Evolutionary conservation across 139 green algal species (phyloP).

Genomic region (Diplosphaera chodatii): DNA sequence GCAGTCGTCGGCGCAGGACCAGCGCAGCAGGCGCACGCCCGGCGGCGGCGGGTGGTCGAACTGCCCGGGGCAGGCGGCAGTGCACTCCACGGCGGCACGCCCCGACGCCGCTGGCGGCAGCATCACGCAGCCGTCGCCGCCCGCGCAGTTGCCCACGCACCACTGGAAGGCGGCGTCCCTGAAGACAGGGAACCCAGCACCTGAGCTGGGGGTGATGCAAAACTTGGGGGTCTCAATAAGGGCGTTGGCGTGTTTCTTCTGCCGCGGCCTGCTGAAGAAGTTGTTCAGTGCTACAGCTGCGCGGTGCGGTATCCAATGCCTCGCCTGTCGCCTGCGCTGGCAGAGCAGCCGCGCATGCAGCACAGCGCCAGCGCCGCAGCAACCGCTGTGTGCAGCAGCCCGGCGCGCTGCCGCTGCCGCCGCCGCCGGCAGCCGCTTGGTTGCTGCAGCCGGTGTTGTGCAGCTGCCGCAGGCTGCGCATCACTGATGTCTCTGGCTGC

Average conservation of each 20-base stretch:
- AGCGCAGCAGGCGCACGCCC: constrained; percentile 23
- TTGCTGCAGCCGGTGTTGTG: too few species aligned
- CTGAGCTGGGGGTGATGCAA: too few species aligned
- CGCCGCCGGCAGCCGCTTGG: too few species aligned
- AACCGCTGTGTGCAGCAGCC: neutral
- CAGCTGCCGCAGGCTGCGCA: too few species aligned
- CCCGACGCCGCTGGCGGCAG: neutral
- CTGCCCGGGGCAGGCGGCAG: constrained; percentile 7
- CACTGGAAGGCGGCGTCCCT: constrained; percentile 6
- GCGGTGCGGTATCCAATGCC: too few species aligned
- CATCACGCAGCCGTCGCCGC: constrained; percentile 3
- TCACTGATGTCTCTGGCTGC: too few species aligned
- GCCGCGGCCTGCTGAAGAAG: too few species aligned
- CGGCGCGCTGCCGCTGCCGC: too few species aligned
- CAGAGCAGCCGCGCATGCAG: neutral
- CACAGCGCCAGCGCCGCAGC: neutral
- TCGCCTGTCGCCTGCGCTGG: neutral
- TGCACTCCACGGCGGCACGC: neutral
- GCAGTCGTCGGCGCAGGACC: constrained; percentile 60
- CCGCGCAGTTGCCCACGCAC: constrained; percentile 1
- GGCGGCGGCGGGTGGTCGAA: neutral
- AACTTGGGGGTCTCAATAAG: too few species aligned
- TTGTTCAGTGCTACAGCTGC: too few species aligned
- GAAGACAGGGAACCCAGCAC: neutral
- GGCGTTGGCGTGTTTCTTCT: too few species aligned